These are phyloP conservation scores for Solanum neorickii DNA, from an alignment of 257 asterid species.

Conservation along the genomic window DNA sequence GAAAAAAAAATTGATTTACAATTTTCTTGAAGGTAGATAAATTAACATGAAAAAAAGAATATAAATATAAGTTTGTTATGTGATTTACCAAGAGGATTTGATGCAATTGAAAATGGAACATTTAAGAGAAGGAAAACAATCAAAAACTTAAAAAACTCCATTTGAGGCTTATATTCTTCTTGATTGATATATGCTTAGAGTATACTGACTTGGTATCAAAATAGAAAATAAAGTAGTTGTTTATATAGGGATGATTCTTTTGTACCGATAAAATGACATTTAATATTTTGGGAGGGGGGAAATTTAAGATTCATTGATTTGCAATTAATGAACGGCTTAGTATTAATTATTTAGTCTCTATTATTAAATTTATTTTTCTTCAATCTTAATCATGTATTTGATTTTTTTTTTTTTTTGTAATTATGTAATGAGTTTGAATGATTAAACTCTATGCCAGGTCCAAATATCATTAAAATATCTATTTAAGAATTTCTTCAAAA, in stretches of 20 bases:
- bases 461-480: no score
- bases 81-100: background rate
- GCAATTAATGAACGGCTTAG: no score
- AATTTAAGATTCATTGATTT: no score
- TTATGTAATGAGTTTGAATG: no score
- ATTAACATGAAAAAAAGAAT: background rate
- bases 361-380: no score
- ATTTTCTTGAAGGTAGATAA: background rate
- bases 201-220: background rate
- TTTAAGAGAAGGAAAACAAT: background rate
- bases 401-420: no score
- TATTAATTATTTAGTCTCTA: no score
- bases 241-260: background rate
- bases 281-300: background rate
- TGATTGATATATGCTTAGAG: background rate
- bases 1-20: background rate
- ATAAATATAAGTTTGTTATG: background rate
- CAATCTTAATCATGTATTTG: no score
- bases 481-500: no score
- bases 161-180: background rate
- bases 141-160: background rate
- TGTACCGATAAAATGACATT: background rate
- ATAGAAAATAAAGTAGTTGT: background rate
- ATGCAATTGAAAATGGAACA: background rate
- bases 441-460: no score